A percentile compares a stretch with the other conserved stretches of the same genome.
Conservation (phyloP, 257 asterid genomes). For the Fraxinus pennsylvanica region DNA sequence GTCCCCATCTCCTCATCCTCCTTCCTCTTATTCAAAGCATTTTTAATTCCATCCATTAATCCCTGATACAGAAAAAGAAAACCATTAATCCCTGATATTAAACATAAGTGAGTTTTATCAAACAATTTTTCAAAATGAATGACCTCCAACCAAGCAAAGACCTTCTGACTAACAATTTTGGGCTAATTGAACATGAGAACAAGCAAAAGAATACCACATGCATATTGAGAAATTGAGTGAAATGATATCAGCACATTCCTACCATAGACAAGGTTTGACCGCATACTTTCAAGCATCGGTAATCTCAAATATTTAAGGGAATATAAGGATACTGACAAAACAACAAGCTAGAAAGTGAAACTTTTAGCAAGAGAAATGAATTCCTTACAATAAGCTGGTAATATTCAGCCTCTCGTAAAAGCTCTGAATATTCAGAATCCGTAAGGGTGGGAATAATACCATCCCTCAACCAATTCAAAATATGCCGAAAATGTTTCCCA, state of each 20-base stretch:
- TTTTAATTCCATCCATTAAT: conserved; percentile 65
- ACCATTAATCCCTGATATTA: conserved; percentile 65
- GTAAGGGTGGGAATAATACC: conserved; percentile 71
- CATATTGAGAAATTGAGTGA: conserved; percentile 7
- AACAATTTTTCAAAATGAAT: conserved; percentile 12
- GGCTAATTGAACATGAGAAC: conserved; percentile 16
- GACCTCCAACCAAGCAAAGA: conserved; percentile 6
- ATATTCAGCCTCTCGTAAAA: conserved; percentile 84
- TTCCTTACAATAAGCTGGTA: conserved; percentile 82
- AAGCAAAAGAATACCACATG: neutral
- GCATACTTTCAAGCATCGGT: conserved; percentile 9
- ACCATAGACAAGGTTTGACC: neutral
- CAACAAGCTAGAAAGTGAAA: conserved; percentile 12
- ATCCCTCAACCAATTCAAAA: conserved; percentile 94
- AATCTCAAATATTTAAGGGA: neutral
- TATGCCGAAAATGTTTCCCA: conserved; percentile 85
- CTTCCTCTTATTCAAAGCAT: conserved; percentile 55
- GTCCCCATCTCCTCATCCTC: conserved; percentile 78
- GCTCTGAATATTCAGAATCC: conserved; percentile 69
- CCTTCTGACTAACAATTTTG: neutral
- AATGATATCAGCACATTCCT: neutral
- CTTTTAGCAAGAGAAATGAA: conserved; percentile 18
- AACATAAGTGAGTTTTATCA: conserved; percentile 16
- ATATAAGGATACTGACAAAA: neutral
- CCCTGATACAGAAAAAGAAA: conserved; percentile 47